Percentiles rank a stretch among this genome's conserved stretches.
phyloP scores from a whole-genome alignment of 2,329 filamentous ascomycete genomes.

The Cladosporium austrohemisphaericum region DNA sequence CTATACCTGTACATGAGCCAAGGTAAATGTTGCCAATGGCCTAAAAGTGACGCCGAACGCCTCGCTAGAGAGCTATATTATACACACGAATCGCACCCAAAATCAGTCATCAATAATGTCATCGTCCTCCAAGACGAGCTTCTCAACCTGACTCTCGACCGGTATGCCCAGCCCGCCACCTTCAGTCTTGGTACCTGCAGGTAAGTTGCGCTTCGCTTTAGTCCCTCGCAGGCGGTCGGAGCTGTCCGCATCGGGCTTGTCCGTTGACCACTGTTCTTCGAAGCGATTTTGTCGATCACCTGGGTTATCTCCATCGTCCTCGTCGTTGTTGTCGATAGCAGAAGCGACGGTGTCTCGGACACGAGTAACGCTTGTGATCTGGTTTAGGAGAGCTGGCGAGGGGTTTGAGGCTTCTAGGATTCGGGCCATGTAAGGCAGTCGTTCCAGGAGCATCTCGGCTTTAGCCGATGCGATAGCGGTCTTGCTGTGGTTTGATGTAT shows the following conservation, averaged over 20 bases:
- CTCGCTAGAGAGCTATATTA: background rate
- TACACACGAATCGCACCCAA: background rate
- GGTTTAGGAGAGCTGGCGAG: conserved; percentile 50
- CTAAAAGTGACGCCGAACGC: background rate
- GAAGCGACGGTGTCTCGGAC: conserved; percentile 35
- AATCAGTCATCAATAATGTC: conserved; percentile 43
- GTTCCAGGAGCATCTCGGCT: conserved; percentile 74
- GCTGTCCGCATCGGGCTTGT: conserved; percentile 32
- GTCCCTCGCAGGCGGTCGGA: conserved; percentile 10
- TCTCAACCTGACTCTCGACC: conserved; percentile 31
- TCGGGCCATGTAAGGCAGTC: conserved; percentile 77
- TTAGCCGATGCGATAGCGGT: conserved; percentile 45
- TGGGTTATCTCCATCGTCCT: conserved; percentile 13
- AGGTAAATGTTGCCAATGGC: too few species aligned
- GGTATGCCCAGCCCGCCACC: conserved; percentile 23
- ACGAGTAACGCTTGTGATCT: conserved; percentile 64
- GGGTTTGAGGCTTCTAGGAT: conserved; percentile 45
- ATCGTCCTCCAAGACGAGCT: conserved; percentile 45
- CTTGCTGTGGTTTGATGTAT: background rate
- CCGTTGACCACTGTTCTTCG: conserved; percentile 42
- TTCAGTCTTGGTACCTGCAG: conserved; percentile 17
- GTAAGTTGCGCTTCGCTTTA: conserved; percentile 16
- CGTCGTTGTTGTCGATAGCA: conserved; percentile 20
- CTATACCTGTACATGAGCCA: too few species aligned
- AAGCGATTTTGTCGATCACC: background rate